Base-by-base conservation (phyloP, 345 rosid genomes). In the Excoecaria cochinchinensis region DNA sequence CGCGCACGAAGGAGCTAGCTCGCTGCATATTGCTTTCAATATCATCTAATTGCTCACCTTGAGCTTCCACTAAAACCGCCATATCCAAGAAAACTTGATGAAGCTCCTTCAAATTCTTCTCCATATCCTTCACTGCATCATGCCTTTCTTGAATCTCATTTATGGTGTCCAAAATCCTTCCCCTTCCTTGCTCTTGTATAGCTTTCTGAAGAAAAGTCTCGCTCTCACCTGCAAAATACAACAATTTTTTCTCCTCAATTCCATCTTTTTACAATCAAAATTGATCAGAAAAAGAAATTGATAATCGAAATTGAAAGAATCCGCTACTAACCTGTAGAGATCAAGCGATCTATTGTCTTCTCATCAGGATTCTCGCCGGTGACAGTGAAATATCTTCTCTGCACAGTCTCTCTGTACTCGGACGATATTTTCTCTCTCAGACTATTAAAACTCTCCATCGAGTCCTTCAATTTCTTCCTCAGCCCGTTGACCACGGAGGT, bases 341-440 rank as follows among this genome's bases (percentile, higher is more conserved):
- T 95, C 76, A 95, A 77, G 21, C 82, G 89, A 86, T 96, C 98
- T 3, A 96, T 79, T 1, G 89, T 86, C 78, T 64, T 75, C 63
- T 91, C 99, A 48, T 93, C 97, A 0, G 98, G 98, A 78, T 91
- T 90, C 81, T 93, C 97, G 19, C 98, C 99, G 44, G 98, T 90
- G 75, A 93, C 97, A 2, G 98, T 96, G 55, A 85, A 93, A 65
- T 90, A 96, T 81, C 99, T 86, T 75, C 99, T 76, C 89, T 89
- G 89, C 1, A 93, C 97, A n/a, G 99, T 93, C 79, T 93, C 98
- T 80, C 92, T 84, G 38, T 93, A 90, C 89, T 96, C 99, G 0
- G 84, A 64, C 31, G 97, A 89, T 40, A 93, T 89, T 80, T 80
- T 81, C 82, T 87, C 87, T 67, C 98, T 90, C 85, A 96, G 78